Evolutionary conservation across 2,329 filamentous ascomycete genomes (phyloP), one percentile per base, ranked within the genome.

Genomic region (Colletotrichum somersetense): DNA sequence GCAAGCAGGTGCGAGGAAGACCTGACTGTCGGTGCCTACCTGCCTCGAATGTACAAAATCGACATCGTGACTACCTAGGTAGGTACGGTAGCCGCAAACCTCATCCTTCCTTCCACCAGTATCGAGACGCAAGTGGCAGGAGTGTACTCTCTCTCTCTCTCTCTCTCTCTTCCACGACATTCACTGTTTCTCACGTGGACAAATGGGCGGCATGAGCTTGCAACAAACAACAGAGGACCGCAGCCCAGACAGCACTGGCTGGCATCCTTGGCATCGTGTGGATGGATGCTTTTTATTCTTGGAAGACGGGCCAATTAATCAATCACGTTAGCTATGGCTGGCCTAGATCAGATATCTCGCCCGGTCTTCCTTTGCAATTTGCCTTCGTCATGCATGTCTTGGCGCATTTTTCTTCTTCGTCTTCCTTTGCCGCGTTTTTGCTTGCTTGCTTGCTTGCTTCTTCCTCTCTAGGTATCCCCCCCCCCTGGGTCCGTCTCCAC

Each of bases 281-380:
- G 18, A 38, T 26, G 52, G 18, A 38, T n/a, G 46, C n/a, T 14
- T n/a, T 26, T 46, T 23, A 46, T 63, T 30, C 53, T 42, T 59
- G 38, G 58, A 59, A 64, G 64, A 72, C 69, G 58, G 48, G 68
- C 66, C 69, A 69, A 72, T 72, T 63, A 55, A 72, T 72, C 69
- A 55, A 72, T 72, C 69, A 69, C 66, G 59, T 53, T 55, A 26
- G 26, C 26, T 26, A 59, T 68, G 58, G 58, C 53, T 53, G 52
- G 56, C 58, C 57, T 35, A 30, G 64, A 63, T 71, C 58, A 30
- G 35, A 20, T 58, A 38, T 62, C 53, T 30, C 30, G 3, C 30
- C 30, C 30, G 4, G 30, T 30, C 30, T 68, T 72, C 59, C 65
- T 59, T 68, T 71, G 57, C 68, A 71, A 68, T 58, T 38, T 68